phyloP scores from a whole-genome alignment of 768 basidiomycete genomes.

The Hygrocybe punicea region DNA sequence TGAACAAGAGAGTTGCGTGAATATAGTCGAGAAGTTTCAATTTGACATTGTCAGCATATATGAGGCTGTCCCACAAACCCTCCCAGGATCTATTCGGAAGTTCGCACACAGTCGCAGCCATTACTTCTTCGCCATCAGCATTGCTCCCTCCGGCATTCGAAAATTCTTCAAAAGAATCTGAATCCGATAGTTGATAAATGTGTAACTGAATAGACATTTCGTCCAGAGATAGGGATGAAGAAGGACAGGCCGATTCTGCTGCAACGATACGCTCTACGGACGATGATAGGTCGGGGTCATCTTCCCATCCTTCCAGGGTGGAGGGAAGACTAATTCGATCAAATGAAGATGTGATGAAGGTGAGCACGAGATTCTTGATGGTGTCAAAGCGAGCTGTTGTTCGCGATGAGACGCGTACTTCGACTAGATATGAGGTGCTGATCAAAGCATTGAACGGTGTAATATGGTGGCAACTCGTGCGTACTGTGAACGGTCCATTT shows the following conservation, averaged over 20 bases:
- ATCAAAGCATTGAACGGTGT: not conserved
- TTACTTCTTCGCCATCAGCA: slow-evolving; percentile 67
- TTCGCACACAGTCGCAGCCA: slow-evolving; percentile 87
- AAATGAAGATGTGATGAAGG: slow-evolving; percentile 51
- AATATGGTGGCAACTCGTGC: not conserved
- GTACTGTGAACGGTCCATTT: slow-evolving; percentile 15
- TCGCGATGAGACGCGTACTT: slow-evolving; percentile 69
- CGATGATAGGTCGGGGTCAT: slow-evolving; percentile 61
- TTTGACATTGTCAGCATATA: slow-evolving; percentile 84
- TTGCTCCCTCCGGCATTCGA: slow-evolving; percentile 48
- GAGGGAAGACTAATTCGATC: slow-evolving; percentile 69
- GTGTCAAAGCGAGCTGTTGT: slow-evolving; percentile 75
- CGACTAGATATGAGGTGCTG: slow-evolving; percentile 49
- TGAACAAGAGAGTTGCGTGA: slow-evolving; percentile 89
- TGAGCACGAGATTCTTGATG: slow-evolving; percentile 59
- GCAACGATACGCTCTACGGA: slow-evolving; percentile 76
- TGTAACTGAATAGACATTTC: slow-evolving; percentile 74
- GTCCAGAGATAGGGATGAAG: slow-evolving; percentile 48
- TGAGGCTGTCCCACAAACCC: slow-evolving; percentile 88
- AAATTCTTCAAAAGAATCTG: slow-evolving; percentile 71
- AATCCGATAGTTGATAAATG: slow-evolving; percentile 77
- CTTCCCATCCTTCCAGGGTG: slow-evolving; percentile 74
- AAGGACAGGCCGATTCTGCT: slow-evolving; percentile 66
- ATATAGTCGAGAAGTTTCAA: slow-evolving; percentile 88
- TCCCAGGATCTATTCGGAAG: slow-evolving; percentile 82